These are phyloP conservation scores for Penicillium occitanis DNA, from an alignment of 2,329 filamentous ascomycete species.

Conservation along the genomic window DNA sequence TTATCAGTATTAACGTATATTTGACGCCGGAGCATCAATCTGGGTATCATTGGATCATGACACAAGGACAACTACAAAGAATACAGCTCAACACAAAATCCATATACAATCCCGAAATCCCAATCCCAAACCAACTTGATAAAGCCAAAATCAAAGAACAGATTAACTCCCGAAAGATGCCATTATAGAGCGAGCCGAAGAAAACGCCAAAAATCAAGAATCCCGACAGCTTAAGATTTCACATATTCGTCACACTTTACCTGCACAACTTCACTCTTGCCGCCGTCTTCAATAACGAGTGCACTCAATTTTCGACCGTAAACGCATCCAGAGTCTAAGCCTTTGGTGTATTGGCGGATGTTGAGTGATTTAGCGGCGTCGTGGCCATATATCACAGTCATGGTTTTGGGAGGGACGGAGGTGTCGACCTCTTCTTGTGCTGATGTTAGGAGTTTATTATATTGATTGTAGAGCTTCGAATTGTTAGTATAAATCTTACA, in stretches of 20 bases:
- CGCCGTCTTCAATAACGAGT: slow-evolving; percentile 65
- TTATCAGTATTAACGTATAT: neutral
- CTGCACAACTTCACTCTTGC: slow-evolving; percentile 44
- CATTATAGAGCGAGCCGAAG: neutral
- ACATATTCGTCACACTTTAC: slow-evolving; percentile 43
- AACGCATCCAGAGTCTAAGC: slow-evolving; percentile 81
- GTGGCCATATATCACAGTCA: slow-evolving; percentile 83
- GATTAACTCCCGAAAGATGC: neutral
- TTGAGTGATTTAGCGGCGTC: slow-evolving; percentile 72
- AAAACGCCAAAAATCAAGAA: slow-evolving; percentile 7
- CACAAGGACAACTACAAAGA: neutral
- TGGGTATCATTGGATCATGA: slow-evolving; percentile 12
- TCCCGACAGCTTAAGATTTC: slow-evolving; percentile 21
- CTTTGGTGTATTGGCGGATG: slow-evolving; percentile 70
- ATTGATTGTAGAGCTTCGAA: slow-evolving; percentile 52
- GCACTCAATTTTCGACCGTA: slow-evolving; percentile 74
- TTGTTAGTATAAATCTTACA: neutral
- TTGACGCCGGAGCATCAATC: neutral
- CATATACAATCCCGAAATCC: slow-evolving; percentile 3
- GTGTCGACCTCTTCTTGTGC: slow-evolving; percentile 5
- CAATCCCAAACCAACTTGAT: neutral
- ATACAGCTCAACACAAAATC: neutral
- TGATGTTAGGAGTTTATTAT: slow-evolving; percentile 25
- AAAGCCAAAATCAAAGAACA: neutral
- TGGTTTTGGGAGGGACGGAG: slow-evolving; percentile 35